Base-by-base conservation (phyloP, 2,329 filamentous ascomycete species). In the Cercospora sesami region DNA sequence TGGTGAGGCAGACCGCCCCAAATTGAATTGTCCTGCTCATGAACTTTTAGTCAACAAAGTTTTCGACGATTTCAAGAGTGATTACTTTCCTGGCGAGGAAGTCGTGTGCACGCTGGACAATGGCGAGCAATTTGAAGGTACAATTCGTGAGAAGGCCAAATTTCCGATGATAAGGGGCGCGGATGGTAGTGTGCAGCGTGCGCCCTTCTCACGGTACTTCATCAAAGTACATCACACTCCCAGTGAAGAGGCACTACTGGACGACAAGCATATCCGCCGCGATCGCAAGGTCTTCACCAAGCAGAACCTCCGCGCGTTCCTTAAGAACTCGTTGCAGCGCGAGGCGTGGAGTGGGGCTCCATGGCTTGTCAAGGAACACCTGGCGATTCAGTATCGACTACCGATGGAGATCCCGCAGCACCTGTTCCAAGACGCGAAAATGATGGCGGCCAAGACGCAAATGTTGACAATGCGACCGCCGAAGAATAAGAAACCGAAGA, bases 281-380 rank as follows among this genome's bases (percentile, higher is more conserved):
- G 94, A 97, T 77, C 89, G 93, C 63, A 96, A 94, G 75, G 87
- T 92, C 58, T 99, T 98, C 78, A 97, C 94, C 30, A 98, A 99
- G 80, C 90, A 94, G 60, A 94, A 97, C 79, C 84, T 99, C 48
- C 89, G 94, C 36, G 93, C 93, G 5, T 99, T 97, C 73, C 92
- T 99, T 71, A 97, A 97, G 78, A 94, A 96, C 79, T 95, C 93
- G 0, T 91, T 97, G n/a, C 91, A 90, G 1, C 85, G 94, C 69
- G 95, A 98, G 76, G 88, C 93, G 4, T 98, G 94, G 93, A 94
- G 89, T 69, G 94, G 94, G n/a, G 95, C 95, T 0, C 94, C 95
- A 0, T 99, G 95, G 95, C 83, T 96, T 65, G 94, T 98, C 18
- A 97, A 96, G 81, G 86, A 91, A 39, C 89, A 93, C 64, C 89